Base-by-base conservation (phyloP, 2,329 filamentous ascomycete species). In the Nigrograna mackinnonii region DNA sequence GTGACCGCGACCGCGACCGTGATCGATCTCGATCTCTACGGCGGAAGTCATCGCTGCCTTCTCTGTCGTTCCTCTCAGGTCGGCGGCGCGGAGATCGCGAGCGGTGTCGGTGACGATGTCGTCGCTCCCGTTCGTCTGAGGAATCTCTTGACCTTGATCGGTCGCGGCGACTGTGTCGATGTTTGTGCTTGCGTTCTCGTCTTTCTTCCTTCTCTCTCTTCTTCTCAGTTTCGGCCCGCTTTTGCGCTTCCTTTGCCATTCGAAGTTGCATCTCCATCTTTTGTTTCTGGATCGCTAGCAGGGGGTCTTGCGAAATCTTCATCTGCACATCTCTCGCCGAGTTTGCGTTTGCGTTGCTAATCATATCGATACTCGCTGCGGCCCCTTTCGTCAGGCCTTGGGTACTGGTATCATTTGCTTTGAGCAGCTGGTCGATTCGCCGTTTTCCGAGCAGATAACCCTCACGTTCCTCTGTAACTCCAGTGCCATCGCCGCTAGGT, bases 391-490 rank as follows among this genome's bases (percentile, higher is more conserved):
- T 86, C 43, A 96, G 71, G 17, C 47, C 47, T 51, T 87, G 87
- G 65, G 94, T 87, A 12, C 18, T 20, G 35, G 95, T 89, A 28
- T 86, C 86, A 36, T 87, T 89, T 14, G 48, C 56, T 66, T 94
- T 89, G 32, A 90, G 82, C 41, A 99, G 77, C 11, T 85, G 84
- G 73, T 97, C 92, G 65, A 99, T 92, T 44, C 91, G 82, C 44
- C 94, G 80, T 76, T 96, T 97, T 39, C 94, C 94, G 12, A 99
- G 77, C 1, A 99, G 72, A 66, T 95, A 99, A 4, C 88, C 90
- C 64, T 99, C 94, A 73, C 89, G 91, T 71, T 97, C 94, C 67
- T 96, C 92, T 0, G 72, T 83, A 4, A 74, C 70, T 16, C 67
- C 72, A 18, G 80, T 82, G 60, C 88, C 85, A 24, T 89, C 89